Evolutionary conservation across 1,139 yeast species (phyloP).

Genomic region (Protomyces macrosporus): DNA sequence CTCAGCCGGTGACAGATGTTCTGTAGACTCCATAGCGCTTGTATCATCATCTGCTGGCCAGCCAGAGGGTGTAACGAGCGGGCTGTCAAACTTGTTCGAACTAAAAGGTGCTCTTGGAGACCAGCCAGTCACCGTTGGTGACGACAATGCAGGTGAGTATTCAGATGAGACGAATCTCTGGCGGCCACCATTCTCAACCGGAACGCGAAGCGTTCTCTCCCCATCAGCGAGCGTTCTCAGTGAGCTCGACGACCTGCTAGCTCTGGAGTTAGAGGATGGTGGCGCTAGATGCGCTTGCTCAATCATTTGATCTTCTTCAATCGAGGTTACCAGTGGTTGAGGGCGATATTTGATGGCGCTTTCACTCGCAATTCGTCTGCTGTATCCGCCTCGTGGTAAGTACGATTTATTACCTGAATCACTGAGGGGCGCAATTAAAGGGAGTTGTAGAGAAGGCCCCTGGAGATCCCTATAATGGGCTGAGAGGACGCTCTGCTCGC

Average conservation of each 20-base stretch:
- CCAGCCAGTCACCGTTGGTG: neutral
- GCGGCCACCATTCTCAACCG: neutral
- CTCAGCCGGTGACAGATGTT: too few species aligned
- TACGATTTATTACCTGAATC: neutral
- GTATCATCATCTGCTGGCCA: too few species aligned
- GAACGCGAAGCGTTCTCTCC: neutral
- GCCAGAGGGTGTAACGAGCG: too few species aligned
- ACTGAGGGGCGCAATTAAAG: neutral
- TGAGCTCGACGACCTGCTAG: neutral
- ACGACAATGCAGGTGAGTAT: neutral
- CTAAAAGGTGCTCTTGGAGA: neutral
- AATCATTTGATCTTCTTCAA: slow-evolving; percentile 5
- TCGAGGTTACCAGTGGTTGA: slow-evolving; percentile 8
- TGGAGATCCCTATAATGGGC: slow-evolving; percentile 1
- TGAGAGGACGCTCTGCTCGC: slow-evolving; percentile 4
- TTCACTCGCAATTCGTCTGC: slow-evolving; percentile 17
- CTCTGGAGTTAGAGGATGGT: neutral
- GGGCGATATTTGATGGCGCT: slow-evolving; percentile 3
- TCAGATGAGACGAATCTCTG: neutral
- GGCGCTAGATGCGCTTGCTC: neutral
- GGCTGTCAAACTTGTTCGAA: neutral
- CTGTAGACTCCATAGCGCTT: too few species aligned
- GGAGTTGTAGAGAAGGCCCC: neutral
- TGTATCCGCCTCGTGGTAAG: neutral
- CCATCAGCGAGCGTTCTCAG: neutral